Conservation (phyloP, 805 yeast genomes). For the Dipodascus geniculatus region DNA sequence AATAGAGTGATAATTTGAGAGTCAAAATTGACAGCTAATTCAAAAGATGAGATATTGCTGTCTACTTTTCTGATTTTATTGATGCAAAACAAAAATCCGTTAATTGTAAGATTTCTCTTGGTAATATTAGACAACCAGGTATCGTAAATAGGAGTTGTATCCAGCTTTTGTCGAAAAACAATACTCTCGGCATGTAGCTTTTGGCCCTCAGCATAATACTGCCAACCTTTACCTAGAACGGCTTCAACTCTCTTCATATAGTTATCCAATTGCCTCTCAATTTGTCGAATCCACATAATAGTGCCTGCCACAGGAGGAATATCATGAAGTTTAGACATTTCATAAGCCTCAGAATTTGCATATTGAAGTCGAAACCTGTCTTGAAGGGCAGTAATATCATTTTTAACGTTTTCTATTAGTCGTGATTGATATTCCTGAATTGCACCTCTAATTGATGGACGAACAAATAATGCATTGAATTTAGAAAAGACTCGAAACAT, state of each 20-base stretch:
- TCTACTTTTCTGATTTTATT: slow-evolving; percentile 15
- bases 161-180: slow-evolving; percentile 34
- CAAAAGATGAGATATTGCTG: slow-evolving; percentile 15
- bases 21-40: slow-evolving; percentile 42
- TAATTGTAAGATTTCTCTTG: slow-evolving; percentile 13
- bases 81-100: slow-evolving; percentile 33
- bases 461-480: slow-evolving; percentile 36
- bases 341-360: slow-evolving; percentile 21
- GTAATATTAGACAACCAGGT: slow-evolving; percentile 37
- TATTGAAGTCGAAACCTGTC: slow-evolving; percentile 28
- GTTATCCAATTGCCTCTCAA: slow-evolving; percentile 32
- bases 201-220: slow-evolving; percentile 51
- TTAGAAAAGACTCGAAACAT: slow-evolving; percentile 40
- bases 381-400: slow-evolving; percentile 35
- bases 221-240: slow-evolving; percentile 53
- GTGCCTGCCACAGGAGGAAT: slow-evolving; percentile 37
- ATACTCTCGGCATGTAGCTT: slow-evolving; percentile 41
- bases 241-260: slow-evolving; percentile 36
- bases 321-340: slow-evolving; percentile 31
- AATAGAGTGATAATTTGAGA: slow-evolving; percentile 30
- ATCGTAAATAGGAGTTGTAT: slow-evolving; percentile 31
- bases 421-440: slow-evolving; percentile 47
- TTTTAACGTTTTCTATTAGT: slow-evolving; percentile 36
- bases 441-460: slow-evolving; percentile 47
- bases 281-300: slow-evolving; percentile 42